Conservation (phyloP, 2,329 filamentous ascomycete species). For the Colletotrichum limetticola region DNA sequence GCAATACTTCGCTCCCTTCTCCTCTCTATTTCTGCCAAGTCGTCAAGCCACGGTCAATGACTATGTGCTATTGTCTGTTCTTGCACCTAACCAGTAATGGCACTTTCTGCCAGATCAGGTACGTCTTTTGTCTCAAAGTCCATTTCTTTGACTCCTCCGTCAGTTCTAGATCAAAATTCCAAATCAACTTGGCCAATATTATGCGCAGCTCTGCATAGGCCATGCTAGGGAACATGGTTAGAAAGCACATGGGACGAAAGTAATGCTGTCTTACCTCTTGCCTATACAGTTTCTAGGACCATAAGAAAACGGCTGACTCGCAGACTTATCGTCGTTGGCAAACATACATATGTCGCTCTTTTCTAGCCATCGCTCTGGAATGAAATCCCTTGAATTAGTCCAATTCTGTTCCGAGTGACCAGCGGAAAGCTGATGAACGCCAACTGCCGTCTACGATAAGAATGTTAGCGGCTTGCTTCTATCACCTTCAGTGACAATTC, state of each 20-base stretch:
- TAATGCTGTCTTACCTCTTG: conserved; percentile 48
- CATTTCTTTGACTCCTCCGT: conserved; percentile 45
- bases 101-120: conserved; percentile 50
- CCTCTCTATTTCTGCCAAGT: background rate
- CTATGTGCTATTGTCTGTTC: background rate
- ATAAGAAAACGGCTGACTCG: conserved; percentile 58
- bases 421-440: conserved; percentile 24
- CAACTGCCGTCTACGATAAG: conserved; percentile 7
- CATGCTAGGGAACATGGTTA: conserved; percentile 39
- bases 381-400: conserved; percentile 47
- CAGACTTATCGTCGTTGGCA: conserved; percentile 39
- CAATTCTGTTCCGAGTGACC: conserved; percentile 37
- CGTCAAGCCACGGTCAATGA: background rate
- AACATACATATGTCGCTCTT: background rate
- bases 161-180: conserved; percentile 56
- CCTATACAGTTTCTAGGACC: conserved; percentile 63
- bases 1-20: background rate
- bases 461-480: too few relatives aligned
- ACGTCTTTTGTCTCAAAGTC: conserved; percentile 50
- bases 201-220: conserved; percentile 61
- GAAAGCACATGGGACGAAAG: background rate
- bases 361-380: conserved; percentile 51
- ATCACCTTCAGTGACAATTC: too few relatives aligned
- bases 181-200: conserved; percentile 55
- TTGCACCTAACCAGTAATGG: background rate